Conservation (phyloP, 805 yeast genomes). For the Lachancea kluyveri region DNA sequence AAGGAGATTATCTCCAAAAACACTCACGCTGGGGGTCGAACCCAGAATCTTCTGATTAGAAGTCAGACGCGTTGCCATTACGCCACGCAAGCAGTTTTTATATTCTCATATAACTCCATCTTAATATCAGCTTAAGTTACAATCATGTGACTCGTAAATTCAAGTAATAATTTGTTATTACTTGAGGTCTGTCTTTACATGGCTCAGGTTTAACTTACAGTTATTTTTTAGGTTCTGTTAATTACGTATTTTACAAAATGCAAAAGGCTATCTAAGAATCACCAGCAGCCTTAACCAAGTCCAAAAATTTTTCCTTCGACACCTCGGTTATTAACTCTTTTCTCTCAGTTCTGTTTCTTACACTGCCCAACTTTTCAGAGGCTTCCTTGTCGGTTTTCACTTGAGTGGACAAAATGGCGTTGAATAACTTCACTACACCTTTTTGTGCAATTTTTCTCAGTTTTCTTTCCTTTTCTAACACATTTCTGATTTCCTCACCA, state of each 20-base stretch:
- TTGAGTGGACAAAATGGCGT: conserved; percentile 78
- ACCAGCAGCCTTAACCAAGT: conserved; percentile 77
- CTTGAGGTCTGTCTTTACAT: no score
- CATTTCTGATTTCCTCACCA: conserved; percentile 39
- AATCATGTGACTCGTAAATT: no score
- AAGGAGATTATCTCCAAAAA: no score
- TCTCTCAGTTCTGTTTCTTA: conserved; percentile 42
- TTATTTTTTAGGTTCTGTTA: no score
- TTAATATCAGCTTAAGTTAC: no score
- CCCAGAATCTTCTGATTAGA: conserved; percentile 51
- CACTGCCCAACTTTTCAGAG: conserved; percentile 37
- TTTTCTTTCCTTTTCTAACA: conserved; percentile 59
- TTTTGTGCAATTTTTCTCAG: conserved; percentile 78
- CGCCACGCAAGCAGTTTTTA: conserved; percentile 54
- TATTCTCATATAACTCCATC: no score
- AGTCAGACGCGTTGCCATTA: conserved; percentile 54
- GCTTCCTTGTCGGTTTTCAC: conserved; percentile 49
- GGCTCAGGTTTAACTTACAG: no score
- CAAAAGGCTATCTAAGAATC: conserved; percentile 20
- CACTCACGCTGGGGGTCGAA: conserved; percentile 52
- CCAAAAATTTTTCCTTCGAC: conserved; percentile 84
- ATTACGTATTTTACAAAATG: conserved; percentile 9
- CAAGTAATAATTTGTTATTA: no score
- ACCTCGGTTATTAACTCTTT: conserved; percentile 61
- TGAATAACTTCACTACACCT: conserved; percentile 81